Conservation (phyloP, 2,329 filamentous ascomycete genomes). For the Graphium sp. region DNA sequence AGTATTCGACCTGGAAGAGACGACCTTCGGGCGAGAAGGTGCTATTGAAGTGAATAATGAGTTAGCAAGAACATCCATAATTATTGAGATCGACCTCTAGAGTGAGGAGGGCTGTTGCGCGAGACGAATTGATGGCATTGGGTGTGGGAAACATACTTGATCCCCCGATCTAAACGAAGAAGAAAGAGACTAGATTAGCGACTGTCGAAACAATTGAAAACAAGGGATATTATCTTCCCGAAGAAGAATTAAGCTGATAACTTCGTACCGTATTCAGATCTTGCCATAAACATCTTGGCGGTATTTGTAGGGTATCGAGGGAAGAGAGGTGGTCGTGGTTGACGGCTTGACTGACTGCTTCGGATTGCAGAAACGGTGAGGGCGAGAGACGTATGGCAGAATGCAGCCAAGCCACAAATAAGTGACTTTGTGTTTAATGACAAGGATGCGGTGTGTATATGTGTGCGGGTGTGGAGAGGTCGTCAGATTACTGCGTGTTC, state of each 20-base stretch:
- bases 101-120: constrained; percentile 1
- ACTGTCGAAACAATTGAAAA: neutral
- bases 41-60: no score
- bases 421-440: no score
- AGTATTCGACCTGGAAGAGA: constrained; percentile 99
- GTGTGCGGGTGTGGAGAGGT: no score
- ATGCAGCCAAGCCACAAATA: neutral
- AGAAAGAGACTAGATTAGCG: constrained; percentile 2
- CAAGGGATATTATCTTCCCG: neutral
- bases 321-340: constrained; percentile 1
- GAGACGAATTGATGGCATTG: constrained; percentile 1
- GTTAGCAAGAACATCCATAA: neutral
- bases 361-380: constrained; percentile 4
- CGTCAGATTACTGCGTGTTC: no score
- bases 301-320: constrained; percentile 12
- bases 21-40: constrained; percentile 99
- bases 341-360: constrained; percentile 1
- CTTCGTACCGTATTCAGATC: constrained; percentile 92
- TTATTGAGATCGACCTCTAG: neutral
- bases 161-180: constrained; percentile 64
- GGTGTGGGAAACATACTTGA: constrained; percentile 53
- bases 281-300: constrained; percentile 94
- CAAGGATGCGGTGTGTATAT: no score
- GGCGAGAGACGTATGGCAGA: neutral
- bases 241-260: neutral